Conservation (phyloP, 352 stramenopile genomes). For the Ophiocytium majus region DNA sequence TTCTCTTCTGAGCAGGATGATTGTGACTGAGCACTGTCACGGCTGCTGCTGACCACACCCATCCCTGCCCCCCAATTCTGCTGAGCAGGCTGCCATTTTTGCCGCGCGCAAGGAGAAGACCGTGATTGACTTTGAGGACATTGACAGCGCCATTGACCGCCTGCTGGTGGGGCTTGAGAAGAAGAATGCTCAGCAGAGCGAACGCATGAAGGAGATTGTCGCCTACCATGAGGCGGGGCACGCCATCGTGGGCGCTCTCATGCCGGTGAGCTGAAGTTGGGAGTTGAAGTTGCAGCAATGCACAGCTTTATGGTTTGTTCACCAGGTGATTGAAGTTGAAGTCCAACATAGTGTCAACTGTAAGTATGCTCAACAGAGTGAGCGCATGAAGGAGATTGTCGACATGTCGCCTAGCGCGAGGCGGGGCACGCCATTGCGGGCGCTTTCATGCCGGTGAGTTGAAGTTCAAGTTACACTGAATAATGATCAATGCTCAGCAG, state of each 20-base stretch:
- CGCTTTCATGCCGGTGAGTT: not conserved
- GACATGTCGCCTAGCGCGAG: slow-evolving; percentile 72
- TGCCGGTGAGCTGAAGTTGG: not conserved
- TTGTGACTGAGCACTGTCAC: not conserved
- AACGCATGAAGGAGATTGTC: slow-evolving; percentile 47
- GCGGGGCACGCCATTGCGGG: slow-evolving; percentile 64
- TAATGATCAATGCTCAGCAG: no score
- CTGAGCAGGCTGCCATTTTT: slow-evolving; percentile 63
- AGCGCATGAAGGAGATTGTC: slow-evolving; percentile 48
- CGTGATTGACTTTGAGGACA: slow-evolving; percentile 73
- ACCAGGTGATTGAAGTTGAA: no score
- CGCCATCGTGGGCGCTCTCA: slow-evolving; percentile 14
- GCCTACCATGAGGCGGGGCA: slow-evolving; percentile 20
- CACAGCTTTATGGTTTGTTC: no score
- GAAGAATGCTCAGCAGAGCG: slow-evolving; percentile 37
- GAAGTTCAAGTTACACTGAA: no score
- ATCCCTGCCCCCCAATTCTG: not conserved
- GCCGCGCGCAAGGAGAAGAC: slow-evolving; percentile 64
- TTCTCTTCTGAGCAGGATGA: not conserved
- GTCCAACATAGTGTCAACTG: no score
- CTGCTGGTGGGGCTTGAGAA: slow-evolving; percentile 80
- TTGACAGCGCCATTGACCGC: slow-evolving; percentile 74
- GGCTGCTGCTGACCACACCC: not conserved
- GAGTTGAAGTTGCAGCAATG: not conserved
- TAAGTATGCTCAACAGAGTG: slow-evolving; percentile 37